Percentiles rank a stretch among this genome's conserved stretches.
Conservation (phyloP, 2,329 filamentous ascomycete genomes). For the Ascochyta rabiei region DNA sequence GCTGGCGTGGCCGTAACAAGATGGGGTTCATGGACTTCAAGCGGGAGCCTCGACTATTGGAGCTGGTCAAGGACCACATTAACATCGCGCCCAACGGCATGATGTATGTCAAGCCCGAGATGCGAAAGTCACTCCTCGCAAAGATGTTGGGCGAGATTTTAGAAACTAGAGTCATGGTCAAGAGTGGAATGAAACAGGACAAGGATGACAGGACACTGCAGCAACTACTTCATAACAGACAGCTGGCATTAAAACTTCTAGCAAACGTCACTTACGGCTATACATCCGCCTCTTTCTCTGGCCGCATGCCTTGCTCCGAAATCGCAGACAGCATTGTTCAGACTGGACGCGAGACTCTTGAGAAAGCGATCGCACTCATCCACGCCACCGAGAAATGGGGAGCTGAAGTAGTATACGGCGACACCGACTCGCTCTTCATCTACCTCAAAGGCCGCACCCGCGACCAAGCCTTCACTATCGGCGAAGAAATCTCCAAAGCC, state of each 20-base stretch:
- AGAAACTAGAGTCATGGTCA: constrained; percentile 96
- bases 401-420: constrained; percentile 96
- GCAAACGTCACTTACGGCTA: constrained; percentile 99
- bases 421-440: constrained; percentile 94
- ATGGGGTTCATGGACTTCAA: constrained; percentile 93
- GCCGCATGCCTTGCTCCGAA: constrained; percentile 96
- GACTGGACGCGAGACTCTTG: constrained; percentile 90
- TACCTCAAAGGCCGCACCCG: constrained; percentile 85
- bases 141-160: constrained; percentile 97
- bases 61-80: constrained; percentile 80
- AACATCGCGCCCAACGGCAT: constrained; percentile 96
- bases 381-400: constrained; percentile 87
- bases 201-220: constrained; percentile 87
- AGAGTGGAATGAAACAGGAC: constrained; percentile 93
- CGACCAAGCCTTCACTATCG: constrained; percentile 89
- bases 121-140: constrained; percentile 87
- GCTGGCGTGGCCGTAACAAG: constrained; percentile 91
- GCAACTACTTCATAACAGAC: constrained; percentile 87
- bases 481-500: constrained; percentile 85
- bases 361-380: constrained; percentile 90
- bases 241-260: constrained; percentile 91
- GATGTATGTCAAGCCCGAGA: constrained; percentile 86
- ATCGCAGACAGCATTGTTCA: constrained; percentile 99
- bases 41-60: constrained; percentile 74
- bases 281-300: constrained; percentile 94